These are phyloP conservation scores for Castanospermum australe DNA, from an alignment of 306 rosid species.

Conservation along the genomic window DNA sequence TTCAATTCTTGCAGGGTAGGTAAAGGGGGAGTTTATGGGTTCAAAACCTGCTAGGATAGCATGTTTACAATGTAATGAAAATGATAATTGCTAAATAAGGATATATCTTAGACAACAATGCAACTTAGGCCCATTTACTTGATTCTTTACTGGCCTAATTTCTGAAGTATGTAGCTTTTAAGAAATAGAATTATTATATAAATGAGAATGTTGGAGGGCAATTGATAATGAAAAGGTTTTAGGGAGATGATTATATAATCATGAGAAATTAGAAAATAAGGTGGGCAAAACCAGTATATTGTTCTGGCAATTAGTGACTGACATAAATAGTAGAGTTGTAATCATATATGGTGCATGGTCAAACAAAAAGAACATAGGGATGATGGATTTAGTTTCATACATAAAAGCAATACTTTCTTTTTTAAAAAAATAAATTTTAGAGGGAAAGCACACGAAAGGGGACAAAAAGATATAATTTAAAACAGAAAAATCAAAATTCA, in stretches of 20 bases:
- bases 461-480: too few species aligned
- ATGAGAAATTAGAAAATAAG: not conserved
- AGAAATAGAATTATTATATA: not conserved
- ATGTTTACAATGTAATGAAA: conserved; percentile 9
- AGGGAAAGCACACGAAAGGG: too few species aligned
- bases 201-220: not conserved
- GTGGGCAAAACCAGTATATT: not conserved
- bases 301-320: not conserved
- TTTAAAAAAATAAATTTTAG: too few species aligned
- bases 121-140: not conserved
- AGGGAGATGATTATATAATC: not conserved
- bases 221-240: not conserved
- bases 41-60: not conserved
- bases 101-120: not conserved
- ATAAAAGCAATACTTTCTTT: too few species aligned
- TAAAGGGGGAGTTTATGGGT: not conserved
- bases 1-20: conserved; percentile 4
- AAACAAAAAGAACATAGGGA: not conserved
- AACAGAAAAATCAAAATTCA: too few species aligned
- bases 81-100: conserved; percentile 9
- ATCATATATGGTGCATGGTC: not conserved
- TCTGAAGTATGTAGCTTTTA: not conserved
- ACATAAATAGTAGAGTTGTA: not conserved
- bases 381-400: not conserved
- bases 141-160: not conserved